phyloP scores from a whole-genome alignment of 2,329 filamentous ascomycete species.

The Colletotrichum tofieldiae region DNA sequence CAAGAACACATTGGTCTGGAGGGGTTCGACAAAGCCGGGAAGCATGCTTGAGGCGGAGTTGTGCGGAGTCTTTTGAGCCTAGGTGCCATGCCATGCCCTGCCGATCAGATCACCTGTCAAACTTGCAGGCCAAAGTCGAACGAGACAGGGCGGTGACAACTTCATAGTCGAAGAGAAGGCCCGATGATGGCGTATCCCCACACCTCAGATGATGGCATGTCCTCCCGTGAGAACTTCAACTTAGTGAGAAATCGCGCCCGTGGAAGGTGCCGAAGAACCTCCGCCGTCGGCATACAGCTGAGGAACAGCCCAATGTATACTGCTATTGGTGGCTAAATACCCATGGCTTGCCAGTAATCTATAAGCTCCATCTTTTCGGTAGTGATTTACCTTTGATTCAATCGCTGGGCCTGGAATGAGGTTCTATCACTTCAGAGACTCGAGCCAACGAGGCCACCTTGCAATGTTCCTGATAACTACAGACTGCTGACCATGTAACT shows the following conservation, averaged over 20 bases:
- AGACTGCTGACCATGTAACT: no score
- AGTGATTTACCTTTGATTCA: no score
- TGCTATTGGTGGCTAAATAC: slow-evolving; percentile 5
- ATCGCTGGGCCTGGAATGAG: no score
- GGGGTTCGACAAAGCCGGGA: background rate
- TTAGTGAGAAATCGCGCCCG: background rate
- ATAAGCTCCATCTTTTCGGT: no score
- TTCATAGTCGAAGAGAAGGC: slow-evolving; percentile 15
- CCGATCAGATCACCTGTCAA: slow-evolving; percentile 30
- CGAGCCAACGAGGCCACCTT: no score
- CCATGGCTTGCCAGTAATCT: background rate
- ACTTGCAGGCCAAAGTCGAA: background rate
- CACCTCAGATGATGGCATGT: no score
- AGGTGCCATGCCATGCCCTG: slow-evolving; percentile 20
- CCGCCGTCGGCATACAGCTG: background rate
- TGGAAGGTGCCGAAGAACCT: slow-evolving; percentile 12
- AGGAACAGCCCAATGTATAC: background rate
- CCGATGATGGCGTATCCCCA: background rate
- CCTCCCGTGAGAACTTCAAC: background rate
- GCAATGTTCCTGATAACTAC: no score
- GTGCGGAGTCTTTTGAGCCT: slow-evolving; percentile 21
- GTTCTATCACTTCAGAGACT: background rate
- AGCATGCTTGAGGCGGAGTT: slow-evolving; percentile 26
- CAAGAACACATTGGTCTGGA: no score
- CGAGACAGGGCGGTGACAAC: background rate